Base-by-base conservation (phyloP, 176 grass and related monocot genomes). In the Oryza rufipogon region DNA sequence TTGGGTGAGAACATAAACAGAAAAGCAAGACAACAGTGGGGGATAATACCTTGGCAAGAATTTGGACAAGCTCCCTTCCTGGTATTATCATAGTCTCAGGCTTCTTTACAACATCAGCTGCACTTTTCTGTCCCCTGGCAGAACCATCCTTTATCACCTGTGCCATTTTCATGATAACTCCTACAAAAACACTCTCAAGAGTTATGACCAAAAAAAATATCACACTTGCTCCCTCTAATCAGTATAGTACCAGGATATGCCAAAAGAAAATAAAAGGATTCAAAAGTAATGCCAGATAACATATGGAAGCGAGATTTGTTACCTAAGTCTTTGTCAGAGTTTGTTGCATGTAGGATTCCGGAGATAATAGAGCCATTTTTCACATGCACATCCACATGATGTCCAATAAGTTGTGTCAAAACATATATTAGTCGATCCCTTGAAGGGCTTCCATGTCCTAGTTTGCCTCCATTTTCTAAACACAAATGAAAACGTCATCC, bases 331-430 rank as follows among this genome's bases (percentile, higher is more conserved):
- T 92, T 94, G 80, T 94, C 93, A 33, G 84, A 86, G 91, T 92
- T 92, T 65, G 97, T 81, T 86, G 90, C 89, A 73, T 99, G 90
- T 71, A 99, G 94, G 73, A 99, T 99, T 87, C 96, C 97, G 80
- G 97, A 99, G 76, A 99, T 87, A 75, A 99, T 44, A 80, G 97
- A 96, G 7, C 97, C 97, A 84, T 99, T 96, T 85, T 99, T 96
- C 39, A 96, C 90, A 88, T 91, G 93, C 44, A 99, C 93, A 15
- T 99, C 93, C 39, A 96, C 97, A 76, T 60, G 87, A 72, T 91
- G 88, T 33, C 97, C 97, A 45, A 92, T 90, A 89, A 99, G 86
- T 73, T 85, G 87, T 42, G 93, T 87, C 73, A 89, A 69, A 47
- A 91, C 86, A 89, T 94, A 99, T 60, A 91, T 89, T 63, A 99